These are phyloP conservation scores for Craspedostauros australis DNA, from an alignment of 108 stramenopile species.

Conservation along the genomic window DNA sequence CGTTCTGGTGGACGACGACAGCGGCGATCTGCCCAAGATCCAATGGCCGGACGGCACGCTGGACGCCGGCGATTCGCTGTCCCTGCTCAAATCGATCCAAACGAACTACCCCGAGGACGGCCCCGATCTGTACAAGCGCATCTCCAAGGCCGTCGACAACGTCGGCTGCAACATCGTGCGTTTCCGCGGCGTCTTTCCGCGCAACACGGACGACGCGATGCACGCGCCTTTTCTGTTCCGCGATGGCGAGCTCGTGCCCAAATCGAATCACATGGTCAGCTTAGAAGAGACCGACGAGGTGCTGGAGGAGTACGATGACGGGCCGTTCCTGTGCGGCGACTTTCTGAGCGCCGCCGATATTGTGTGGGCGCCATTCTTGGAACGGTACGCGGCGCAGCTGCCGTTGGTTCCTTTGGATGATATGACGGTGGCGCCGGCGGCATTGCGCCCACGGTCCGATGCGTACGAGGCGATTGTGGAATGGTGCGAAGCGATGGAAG, in stretches of 20 bases:
- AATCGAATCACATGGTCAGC: constrained; percentile 9
- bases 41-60: constrained; percentile 35
- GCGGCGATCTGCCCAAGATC: constrained; percentile 22
- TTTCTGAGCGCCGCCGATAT: constrained; percentile 34
- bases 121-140: background rate
- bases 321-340: constrained; percentile 37
- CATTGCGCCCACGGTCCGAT: constrained; percentile 26
- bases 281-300: constrained; percentile 30
- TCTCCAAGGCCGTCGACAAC: constrained; percentile 3
- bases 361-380: constrained; percentile 45
- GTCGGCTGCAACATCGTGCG: constrained; percentile 1
- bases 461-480: constrained; percentile 16
- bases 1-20: constrained; percentile 33
- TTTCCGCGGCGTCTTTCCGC: constrained; percentile 8
- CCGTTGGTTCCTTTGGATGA: constrained; percentile 31
- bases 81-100: constrained; percentile 15
- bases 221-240: constrained; percentile 13
- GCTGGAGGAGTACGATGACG: constrained; percentile 9
- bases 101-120: background rate
- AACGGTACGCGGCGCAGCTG: constrained; percentile 35
- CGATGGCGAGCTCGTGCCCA: background rate
- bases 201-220: background rate
- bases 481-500: constrained; percentile 44
- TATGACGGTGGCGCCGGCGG: too few relatives aligned
- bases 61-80: constrained; percentile 34